Percentiles rank a stretch among this genome's conserved stretches.
Conservation (phyloP, 148 eudicot species). For the Rhododendron vialii region DNA sequence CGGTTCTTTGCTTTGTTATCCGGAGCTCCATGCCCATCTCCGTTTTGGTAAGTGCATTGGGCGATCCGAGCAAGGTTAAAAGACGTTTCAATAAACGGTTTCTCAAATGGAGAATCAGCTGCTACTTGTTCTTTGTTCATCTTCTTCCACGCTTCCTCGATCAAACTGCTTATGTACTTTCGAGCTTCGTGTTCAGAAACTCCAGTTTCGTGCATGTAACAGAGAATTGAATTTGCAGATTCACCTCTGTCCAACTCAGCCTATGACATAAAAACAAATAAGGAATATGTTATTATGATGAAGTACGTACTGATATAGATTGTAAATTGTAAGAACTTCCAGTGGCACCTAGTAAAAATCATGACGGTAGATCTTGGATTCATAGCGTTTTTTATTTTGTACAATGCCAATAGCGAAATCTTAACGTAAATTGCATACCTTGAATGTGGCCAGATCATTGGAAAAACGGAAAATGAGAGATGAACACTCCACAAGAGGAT, state of each 20-base stretch:
- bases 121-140: conserved; percentile 13
- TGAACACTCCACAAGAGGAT: no score
- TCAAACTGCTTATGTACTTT: conserved; percentile 16
- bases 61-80: conserved; percentile 29
- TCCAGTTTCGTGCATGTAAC: conserved; percentile 25
- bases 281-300: not conserved
- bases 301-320: no score
- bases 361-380: no score
- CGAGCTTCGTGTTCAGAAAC: conserved; percentile 19
- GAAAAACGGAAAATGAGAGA: no score
- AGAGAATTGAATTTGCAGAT: conserved; percentile 20
- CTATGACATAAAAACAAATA: not conserved
- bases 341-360: no score
- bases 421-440: conserved; percentile 1
- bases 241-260: conserved; percentile 25
- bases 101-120: not conserved
- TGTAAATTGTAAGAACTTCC: no score
- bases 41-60: conserved; percentile 27
- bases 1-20: conserved; percentile 10
- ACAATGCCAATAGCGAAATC: no score
- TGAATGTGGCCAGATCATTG: not conserved
- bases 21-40: conserved; percentile 36
- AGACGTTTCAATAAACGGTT: conserved; percentile 10
- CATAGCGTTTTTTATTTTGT: no score
- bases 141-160: conserved; percentile 28